A percentile compares a stretch with the other conserved stretches of the same genome.
phyloP scores from a whole-genome alignment of 2,329 filamentous ascomycete genomes.

The Clarireedia homoeocarpa region DNA sequence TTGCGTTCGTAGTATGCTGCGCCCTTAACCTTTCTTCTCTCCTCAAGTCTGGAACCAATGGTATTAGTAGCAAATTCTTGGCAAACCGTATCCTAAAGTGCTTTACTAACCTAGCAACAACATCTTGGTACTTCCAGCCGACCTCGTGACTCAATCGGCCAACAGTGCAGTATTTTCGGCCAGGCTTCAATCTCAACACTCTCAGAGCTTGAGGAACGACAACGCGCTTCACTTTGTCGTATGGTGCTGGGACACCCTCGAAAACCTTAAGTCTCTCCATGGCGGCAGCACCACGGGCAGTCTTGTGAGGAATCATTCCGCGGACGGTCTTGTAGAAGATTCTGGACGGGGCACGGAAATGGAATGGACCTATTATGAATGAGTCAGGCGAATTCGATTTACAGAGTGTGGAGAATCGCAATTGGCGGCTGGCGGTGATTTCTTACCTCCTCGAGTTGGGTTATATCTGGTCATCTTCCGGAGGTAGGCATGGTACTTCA shows the following conservation, averaged over 20 bases:
- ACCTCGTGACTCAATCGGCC: constrained; percentile 97
- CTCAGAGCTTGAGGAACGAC: constrained; percentile 97
- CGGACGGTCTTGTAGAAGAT: constrained; percentile 99
- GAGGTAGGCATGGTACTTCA: constrained; percentile 99
- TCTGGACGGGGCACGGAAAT: constrained; percentile 97
- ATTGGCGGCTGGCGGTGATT: constrained; percentile 9
- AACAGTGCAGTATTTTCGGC: constrained; percentile 99
- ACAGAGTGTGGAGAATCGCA: constrained; percentile 2
- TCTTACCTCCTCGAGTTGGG: constrained; percentile 91
- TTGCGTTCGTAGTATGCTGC: constrained; percentile 99
- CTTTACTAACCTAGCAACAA: constrained; percentile 81
- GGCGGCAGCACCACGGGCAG: constrained; percentile 89
- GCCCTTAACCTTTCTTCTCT: constrained; percentile 99
- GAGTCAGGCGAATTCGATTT: constrained; percentile 28
- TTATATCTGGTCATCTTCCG: constrained; percentile 99
- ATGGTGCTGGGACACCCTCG: constrained; percentile 97
- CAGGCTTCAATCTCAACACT: constrained; percentile 93
- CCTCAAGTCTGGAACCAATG: constrained; percentile 70
- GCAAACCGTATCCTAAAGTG: neutral
- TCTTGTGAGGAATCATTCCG: constrained; percentile 99
- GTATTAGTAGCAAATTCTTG: constrained; percentile 14
- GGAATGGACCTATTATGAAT: constrained; percentile 73
- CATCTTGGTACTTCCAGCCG: constrained; percentile 99
- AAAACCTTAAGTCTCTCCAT: constrained; percentile 99
- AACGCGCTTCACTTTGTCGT: constrained; percentile 99